These are phyloP conservation scores for Talaromyces albobiverticillius DNA, from an alignment of 2,329 filamentous ascomycete species.

Conservation along the genomic window DNA sequence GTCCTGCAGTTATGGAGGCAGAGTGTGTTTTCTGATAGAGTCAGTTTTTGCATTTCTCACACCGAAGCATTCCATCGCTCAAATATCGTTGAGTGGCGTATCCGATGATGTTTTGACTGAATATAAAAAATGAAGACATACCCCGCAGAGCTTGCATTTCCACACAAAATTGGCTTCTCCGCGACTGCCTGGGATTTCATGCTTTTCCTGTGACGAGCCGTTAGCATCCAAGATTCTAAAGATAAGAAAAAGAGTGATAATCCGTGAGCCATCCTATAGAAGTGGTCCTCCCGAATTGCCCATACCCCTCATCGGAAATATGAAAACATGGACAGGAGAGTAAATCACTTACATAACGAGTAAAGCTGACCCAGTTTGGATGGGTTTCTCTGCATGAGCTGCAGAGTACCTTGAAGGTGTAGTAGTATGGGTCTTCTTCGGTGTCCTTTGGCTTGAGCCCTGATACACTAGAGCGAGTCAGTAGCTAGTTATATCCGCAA, in stretches of 20 bases:
- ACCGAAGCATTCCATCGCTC: too few species aligned
- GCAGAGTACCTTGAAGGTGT: constrained; percentile 97
- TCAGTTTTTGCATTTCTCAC: not conserved
- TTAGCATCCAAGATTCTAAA: not conserved
- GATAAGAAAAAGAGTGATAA: too few species aligned
- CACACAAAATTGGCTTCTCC: constrained; percentile 99
- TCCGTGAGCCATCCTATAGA: too few species aligned
- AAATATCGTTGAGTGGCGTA: too few species aligned
- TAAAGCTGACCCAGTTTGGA: constrained; percentile 80
- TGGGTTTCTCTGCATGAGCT: constrained; percentile 94
- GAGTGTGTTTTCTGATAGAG: constrained; percentile 50
- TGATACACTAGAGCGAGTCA: constrained; percentile 65
- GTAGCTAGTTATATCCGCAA: not conserved
- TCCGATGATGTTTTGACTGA: not conserved
- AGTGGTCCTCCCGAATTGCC: too few species aligned
- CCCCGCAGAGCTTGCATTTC: constrained; percentile 98
- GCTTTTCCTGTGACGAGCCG: constrained; percentile 62
- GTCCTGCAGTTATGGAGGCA: constrained; percentile 74
- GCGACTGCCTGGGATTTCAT: constrained; percentile 87
- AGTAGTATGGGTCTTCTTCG: constrained; percentile 81
- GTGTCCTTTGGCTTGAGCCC: constrained; percentile 83
- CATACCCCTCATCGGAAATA: too few species aligned
- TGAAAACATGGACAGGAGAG: not conserved
- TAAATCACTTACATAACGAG: constrained; percentile 74
- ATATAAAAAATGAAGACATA: constrained; percentile 39